Evolutionary conservation across 208 protist species (phyloP).

Genomic region (Trypanosoma mega): DNA sequence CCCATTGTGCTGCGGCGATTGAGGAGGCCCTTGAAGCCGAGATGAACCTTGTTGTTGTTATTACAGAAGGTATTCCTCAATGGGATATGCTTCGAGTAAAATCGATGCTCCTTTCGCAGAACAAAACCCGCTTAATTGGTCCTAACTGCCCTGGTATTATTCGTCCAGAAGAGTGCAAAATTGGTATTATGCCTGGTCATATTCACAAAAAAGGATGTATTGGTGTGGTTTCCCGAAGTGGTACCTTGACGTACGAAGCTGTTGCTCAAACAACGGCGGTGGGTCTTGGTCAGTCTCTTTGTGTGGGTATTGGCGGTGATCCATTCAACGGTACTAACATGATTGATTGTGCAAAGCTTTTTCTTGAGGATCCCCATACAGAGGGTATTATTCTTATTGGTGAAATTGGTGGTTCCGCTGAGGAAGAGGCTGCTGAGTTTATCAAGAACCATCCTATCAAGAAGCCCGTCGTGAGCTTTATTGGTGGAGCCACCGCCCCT

Average conservation of each 20-base stretch:
- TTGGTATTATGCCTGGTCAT: slow-evolving; percentile 99
- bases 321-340: slow-evolving; percentile 99
- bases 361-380: slow-evolving; percentile 97
- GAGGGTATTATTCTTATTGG: slow-evolving; percentile 98
- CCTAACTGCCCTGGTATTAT: slow-evolving; percentile 99
- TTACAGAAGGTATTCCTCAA: slow-evolving; percentile 99
- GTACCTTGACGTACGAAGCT: slow-evolving; percentile 99
- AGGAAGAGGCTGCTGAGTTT: slow-evolving; percentile 98
- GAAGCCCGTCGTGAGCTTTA: slow-evolving; percentile 98
- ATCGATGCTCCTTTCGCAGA: slow-evolving; percentile 89
- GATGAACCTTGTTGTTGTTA: slow-evolving; percentile 96
- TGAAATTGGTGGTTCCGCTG: slow-evolving; percentile 98
- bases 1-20: slow-evolving; percentile 94
- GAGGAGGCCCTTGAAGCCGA: slow-evolving; percentile 97
- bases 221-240: slow-evolving; percentile 98
- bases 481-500: slow-evolving; percentile 98
- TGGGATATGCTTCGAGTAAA: slow-evolving; percentile 97
- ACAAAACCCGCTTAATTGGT: slow-evolving; percentile 96
- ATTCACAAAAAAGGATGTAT: slow-evolving; percentile 98
- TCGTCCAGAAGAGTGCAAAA: slow-evolving; percentile 98
- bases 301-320: slow-evolving; percentile 98
- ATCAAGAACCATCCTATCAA: slow-evolving; percentile 93
- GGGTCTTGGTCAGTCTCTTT: slow-evolving; percentile 96
- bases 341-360: slow-evolving; percentile 97
- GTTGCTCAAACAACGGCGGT: slow-evolving; percentile 97